Evolutionary conservation across 805 yeast species (phyloP), one percentile per base, ranked within the genome.

Genomic region (Blastobotrys chiropterorum): DNA sequence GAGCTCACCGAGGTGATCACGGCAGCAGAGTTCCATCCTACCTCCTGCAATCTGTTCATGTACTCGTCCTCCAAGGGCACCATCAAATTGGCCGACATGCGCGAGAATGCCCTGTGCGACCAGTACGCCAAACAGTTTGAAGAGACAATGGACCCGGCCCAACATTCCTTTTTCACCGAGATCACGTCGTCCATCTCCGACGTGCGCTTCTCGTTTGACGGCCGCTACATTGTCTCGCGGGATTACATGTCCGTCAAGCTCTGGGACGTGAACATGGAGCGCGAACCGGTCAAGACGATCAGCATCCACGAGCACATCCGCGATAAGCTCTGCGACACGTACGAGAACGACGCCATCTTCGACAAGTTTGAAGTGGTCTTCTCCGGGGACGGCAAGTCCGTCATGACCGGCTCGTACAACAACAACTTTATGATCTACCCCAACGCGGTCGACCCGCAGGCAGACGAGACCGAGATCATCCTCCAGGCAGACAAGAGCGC

Each of bases 251-350:
- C 97, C 8, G 96, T 92, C 34, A 94, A 94, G 71, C 85, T 94
- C 60, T 94, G 99, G 99, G 99, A 94, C 74, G 79, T 94, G 56
- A 89, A 89, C 58, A 94, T 94, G 99, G 97, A 94, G 71, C 84
- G 83, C 59, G 88, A 85, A 68, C 99, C 99, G 38, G 72, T 95
- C 53, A 89, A 89, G 69, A 90, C 97, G 14, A 90, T 94, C 56
- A 89, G 89, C 67, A 90, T 95, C 57, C 99, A 94, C 70, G 98
- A 94, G 67, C 95, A 88, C 67, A 79, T 94, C 64, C 82, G 96
- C 62, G 96, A 90, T 64, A 78, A 92, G 65, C 75, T 94, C 64
- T 92, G 98, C 72, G 97, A 95, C 69, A 90, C 98, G 44, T 94
- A 95, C 74, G 99, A 94, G 69, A 90, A 90, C 67, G 99, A 94